Percentiles rank a stretch among this genome's conserved stretches.
Evolutionary conservation across 2,329 filamentous ascomycete species (phyloP).

Genomic region (Triangularia setosa): DNA sequence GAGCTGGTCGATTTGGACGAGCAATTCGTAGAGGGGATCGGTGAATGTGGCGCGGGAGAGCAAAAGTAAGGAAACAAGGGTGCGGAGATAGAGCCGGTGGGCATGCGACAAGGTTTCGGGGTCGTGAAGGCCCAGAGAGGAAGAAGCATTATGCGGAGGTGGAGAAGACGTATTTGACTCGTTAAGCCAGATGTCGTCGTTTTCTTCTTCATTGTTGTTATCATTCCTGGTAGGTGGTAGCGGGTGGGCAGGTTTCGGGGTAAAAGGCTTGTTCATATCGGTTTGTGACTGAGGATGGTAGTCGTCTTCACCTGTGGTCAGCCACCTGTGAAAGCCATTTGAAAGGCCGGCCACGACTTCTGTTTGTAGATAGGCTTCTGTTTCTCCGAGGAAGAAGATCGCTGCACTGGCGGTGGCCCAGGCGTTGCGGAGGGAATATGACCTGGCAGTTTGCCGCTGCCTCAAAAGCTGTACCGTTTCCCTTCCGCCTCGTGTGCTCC

Average conservation of each 20-base stretch:
- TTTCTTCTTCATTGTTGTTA: conserved; percentile 21
- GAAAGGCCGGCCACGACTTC: conserved; percentile 82
- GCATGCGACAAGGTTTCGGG: conserved; percentile 79
- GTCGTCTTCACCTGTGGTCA: conserved; percentile 46
- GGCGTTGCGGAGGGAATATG: conserved; percentile 68
- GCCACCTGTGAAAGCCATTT: conserved; percentile 74
- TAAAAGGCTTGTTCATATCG: neutral
- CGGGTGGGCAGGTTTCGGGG: neutral
- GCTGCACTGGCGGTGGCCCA: conserved; percentile 89
- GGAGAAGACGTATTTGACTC: conserved; percentile 19
- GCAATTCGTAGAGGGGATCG: conserved; percentile 59
- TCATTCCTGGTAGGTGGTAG: neutral
- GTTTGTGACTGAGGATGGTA: conserved; percentile 18
- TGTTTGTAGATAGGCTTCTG: conserved; percentile 82
- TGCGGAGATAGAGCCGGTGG: conserved; percentile 71
- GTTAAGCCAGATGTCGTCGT: conserved; percentile 42
- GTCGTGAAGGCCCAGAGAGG: conserved; percentile 51
- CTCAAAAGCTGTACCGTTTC: conserved; percentile 59
- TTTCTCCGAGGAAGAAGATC: conserved; percentile 84
- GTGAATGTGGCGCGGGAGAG: conserved; percentile 63
- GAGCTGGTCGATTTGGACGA: conserved; percentile 75
- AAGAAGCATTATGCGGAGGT: conserved; percentile 16
- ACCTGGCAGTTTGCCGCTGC: conserved; percentile 59
- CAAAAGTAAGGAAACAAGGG: conserved; percentile 63
- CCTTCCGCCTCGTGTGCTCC: conserved; percentile 57